phyloP scores from a whole-genome alignment of 2,329 filamentous ascomycete species.

The Penicillium capsulatum region DNA sequence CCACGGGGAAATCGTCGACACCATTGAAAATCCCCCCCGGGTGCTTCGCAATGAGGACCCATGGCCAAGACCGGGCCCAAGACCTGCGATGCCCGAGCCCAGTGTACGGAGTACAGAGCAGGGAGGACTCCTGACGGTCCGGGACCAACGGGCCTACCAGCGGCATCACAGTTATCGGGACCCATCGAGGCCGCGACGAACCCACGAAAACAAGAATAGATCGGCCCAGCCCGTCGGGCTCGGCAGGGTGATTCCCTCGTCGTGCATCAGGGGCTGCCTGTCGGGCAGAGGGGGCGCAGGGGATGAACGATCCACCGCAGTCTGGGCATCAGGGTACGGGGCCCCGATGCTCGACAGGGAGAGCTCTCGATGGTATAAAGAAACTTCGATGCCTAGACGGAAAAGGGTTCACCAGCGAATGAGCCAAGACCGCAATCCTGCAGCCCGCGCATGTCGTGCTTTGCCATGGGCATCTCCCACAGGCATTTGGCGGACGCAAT shows the following conservation, averaged over 20 bases:
- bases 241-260: slow-evolving; percentile 6
- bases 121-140: slow-evolving; percentile 4
- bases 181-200: slow-evolving; percentile 8
- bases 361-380: slow-evolving; percentile 2
- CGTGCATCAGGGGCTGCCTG: not conserved
- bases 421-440: slow-evolving; percentile 6
- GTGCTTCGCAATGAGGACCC: slow-evolving; percentile 3
- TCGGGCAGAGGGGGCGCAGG: slow-evolving; percentile 9
- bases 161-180: slow-evolving; percentile 12
- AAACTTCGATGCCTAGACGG: slow-evolving; percentile 22
- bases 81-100: slow-evolving; percentile 3
- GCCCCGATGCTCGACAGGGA: too few species aligned
- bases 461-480: slow-evolving; percentile 3
- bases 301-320: slow-evolving; percentile 10
- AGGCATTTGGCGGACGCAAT: not conserved
- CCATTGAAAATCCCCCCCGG: slow-evolving; percentile 5
- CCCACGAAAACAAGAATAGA: slow-evolving; percentile 13
- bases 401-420: slow-evolving; percentile 13
- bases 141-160: slow-evolving; percentile 17
- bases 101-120: too few species aligned
- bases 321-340: slow-evolving; percentile 9
- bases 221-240: slow-evolving; percentile 12
- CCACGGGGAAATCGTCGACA: slow-evolving; percentile 8
- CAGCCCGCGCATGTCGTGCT: not conserved
- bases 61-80: slow-evolving; percentile 22